Base-by-base conservation (phyloP, 345 rosid species). In the Moringa oleifera region DNA sequence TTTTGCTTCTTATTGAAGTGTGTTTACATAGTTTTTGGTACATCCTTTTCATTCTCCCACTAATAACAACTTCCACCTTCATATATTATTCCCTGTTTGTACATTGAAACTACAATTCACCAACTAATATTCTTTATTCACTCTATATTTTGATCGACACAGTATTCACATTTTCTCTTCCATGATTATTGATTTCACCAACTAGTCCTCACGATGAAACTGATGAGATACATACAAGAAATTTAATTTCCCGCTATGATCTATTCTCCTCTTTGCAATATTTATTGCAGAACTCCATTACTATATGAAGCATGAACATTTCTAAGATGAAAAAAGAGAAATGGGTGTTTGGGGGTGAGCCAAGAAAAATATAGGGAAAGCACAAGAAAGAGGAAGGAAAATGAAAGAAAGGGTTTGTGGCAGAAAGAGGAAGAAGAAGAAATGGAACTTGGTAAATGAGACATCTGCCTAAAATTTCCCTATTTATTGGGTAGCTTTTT, bases 151-250 rank as follows among this genome's bases (percentile, higher is more conserved):
- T 28, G 31, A 55, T 67, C 49, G 18, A n/a, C n/a, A n/a, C n/a
- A n/a, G 66, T 75, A 75, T 72, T 65, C 79, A 75, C 82, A 68
- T 59, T 71, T 75, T n/a, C 74, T 63, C 66, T 64, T 66, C 45
- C 23, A 2, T 73, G 51, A 52, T 47, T 22, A 25, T 49, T 67
- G n/a, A 41, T 75, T 73, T 57, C 71, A 53, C 66, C 64, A 69
- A 59, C 37, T 20, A 20, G 61, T 56, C 25, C 59, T 66, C 46
- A 0, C 4, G 24, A 25, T 20, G 47, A 54, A 41, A 57, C 11
- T 22, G 23, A 58, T n/a, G n/a, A 31, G 8, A 37, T 23, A 51
- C 65, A 47, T 49, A 41, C 67, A 53, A 55, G 56, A 51, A 53
- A 57, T 45, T 62, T 45, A n/a, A n/a, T n/a, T n/a, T n/a, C 28